Percentiles rank a stretch among this genome's conserved stretches.
Conservation (phyloP, 345 rosid species). For the Lepidium didymum region DNA sequence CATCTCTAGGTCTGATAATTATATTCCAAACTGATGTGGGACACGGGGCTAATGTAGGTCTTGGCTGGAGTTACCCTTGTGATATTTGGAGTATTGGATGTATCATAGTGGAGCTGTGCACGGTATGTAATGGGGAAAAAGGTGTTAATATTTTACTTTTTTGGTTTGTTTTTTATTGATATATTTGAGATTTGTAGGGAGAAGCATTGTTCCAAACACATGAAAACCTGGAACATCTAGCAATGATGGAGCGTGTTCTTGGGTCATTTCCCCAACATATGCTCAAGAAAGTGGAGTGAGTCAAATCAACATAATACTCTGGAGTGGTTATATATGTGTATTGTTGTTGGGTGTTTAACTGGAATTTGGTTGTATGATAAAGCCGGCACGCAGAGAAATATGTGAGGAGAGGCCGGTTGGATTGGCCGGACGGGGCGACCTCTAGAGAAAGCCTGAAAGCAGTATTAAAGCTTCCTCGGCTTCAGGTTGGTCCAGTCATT, state of each 20-base stretch:
- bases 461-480: constrained; percentile 64
- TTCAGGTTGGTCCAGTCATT: constrained; percentile 46
- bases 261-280: constrained; percentile 68
- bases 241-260: constrained; percentile 89
- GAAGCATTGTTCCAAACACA: constrained; percentile 94
- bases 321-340: background rate
- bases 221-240: constrained; percentile 86
- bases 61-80: constrained; percentile 89
- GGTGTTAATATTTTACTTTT: background rate
- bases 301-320: background rate
- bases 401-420: constrained; percentile 70
- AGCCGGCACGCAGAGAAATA: constrained; percentile 81
- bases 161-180: background rate
- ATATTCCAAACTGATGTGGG: background rate
- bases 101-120: constrained; percentile 75
- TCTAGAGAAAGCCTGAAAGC: constrained; percentile 80
- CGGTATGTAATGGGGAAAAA: constrained; percentile 36
- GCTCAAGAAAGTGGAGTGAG: constrained; percentile 76
- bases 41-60: constrained; percentile 33
- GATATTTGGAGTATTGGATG: constrained; percentile 94
- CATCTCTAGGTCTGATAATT: background rate
- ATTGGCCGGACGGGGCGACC: constrained; percentile 88
- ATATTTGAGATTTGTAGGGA: constrained; percentile 37
- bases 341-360: background rate
- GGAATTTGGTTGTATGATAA: background rate